These are phyloP conservation scores for Coprinopsis sp. DNA, from an alignment of 768 basidiomycete species.

Conservation along the genomic window DNA sequence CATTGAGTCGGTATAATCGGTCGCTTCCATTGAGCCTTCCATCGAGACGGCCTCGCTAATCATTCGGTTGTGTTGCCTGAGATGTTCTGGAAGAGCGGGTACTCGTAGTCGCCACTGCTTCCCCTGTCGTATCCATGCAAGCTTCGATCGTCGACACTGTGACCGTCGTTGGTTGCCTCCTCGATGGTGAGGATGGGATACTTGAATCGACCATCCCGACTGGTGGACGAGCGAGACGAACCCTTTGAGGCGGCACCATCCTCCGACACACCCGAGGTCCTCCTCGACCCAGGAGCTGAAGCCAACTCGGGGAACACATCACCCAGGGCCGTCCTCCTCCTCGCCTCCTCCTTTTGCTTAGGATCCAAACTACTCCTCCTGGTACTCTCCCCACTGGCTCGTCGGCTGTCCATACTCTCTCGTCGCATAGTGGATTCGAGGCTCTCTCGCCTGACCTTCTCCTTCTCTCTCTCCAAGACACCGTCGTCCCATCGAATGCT, in stretches of 20 bases:
- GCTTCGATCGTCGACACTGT: conserved; percentile 22
- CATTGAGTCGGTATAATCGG: conserved; percentile 58
- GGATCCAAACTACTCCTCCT: too few relatives aligned
- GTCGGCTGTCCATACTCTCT: conserved; percentile 21
- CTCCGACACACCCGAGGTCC: too few relatives aligned
- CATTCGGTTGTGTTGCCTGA: too few relatives aligned
- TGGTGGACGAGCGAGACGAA: background rate
- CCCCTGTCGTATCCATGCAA: conserved; percentile 8
- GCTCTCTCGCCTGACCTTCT: conserved; percentile 16
- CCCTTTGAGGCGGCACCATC: background rate
- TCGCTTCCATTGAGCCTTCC: conserved; percentile 31
- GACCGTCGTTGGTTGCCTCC: conserved; percentile 51
- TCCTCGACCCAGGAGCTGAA: conserved; percentile 5
- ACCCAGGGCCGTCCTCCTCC: conserved; percentile 48
- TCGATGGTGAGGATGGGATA: conserved; percentile 42
- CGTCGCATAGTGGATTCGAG: conserved; percentile 33
- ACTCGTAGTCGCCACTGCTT: conserved; percentile 14
- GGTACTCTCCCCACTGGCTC: conserved; percentile 36
- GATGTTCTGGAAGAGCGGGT: conserved; percentile 4
- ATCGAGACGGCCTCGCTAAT: background rate
- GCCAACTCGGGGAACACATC: conserved; percentile 55
- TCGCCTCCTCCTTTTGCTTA: conserved; percentile 51
- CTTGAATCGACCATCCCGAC: conserved; percentile 2
- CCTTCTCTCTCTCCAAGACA: conserved; percentile 28
- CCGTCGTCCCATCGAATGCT: conserved; percentile 33